A percentile compares a stretch with the other conserved stretches of the same genome.
phyloP scores from a whole-genome alignment of 495 filamentous ascomycete genomes.

The Copromyces sp. region DNA sequence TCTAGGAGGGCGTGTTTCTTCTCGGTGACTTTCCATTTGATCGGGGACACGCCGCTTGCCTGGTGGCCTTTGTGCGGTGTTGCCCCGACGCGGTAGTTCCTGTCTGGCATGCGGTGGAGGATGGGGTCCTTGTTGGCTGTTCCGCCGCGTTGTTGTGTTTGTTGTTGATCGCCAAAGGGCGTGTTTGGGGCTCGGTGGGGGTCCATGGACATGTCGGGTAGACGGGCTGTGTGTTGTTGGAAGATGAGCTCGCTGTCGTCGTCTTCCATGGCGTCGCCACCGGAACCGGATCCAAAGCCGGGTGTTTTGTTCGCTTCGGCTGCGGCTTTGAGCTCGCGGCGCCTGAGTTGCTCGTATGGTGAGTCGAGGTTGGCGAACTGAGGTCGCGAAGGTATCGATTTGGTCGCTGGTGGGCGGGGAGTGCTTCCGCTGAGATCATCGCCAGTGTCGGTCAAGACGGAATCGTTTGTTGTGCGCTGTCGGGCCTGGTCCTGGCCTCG shows the following conservation, averaged over 20 bases:
- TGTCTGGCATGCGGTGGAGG: constrained; percentile 80
- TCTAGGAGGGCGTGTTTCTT: neutral
- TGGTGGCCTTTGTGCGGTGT: constrained; percentile 56
- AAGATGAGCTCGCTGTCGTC: constrained; percentile 36
- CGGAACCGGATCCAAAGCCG: neutral
- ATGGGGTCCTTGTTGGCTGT: constrained; percentile 50
- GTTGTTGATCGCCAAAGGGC: constrained; percentile 2
- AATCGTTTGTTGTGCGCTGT: constrained; percentile 38
- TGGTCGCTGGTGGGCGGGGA: constrained; percentile 38
- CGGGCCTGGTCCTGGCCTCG: constrained; percentile 15
- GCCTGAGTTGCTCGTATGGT: constrained; percentile 55
- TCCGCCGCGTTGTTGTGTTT: constrained; percentile 8
- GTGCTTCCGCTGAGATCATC: constrained; percentile 43
- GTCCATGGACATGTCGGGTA: constrained; percentile 50
- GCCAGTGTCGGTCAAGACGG: constrained; percentile 40
- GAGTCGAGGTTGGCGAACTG: constrained; percentile 54
- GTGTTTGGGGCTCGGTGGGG: constrained; percentile 25
- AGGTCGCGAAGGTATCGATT: constrained; percentile 26
- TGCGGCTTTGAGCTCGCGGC: constrained; percentile 36
- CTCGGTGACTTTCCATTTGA: constrained; percentile 28
- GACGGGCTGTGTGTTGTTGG: constrained; percentile 30
- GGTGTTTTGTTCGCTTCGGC: neutral
- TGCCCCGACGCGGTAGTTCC: constrained; percentile 85
- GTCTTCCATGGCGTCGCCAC: constrained; percentile 10
- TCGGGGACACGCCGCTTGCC: constrained; percentile 18